These are phyloP conservation scores for Rosa multiflora DNA, from an alignment of 306 rosid species.

Conservation along the genomic window DNA sequence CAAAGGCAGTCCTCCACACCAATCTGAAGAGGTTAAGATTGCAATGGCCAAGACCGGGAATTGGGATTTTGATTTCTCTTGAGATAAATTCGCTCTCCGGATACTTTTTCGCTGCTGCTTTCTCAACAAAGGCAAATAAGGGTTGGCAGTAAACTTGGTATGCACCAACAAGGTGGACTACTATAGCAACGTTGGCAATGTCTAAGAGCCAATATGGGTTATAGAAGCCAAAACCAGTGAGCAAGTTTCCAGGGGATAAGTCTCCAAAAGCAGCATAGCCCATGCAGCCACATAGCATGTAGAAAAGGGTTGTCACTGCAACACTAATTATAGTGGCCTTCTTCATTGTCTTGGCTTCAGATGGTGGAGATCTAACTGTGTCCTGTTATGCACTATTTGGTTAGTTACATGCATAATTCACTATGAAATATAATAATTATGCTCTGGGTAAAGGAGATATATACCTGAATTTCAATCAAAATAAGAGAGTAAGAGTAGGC, in stretches of 20 bases:
- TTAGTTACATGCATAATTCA: constrained; percentile 19
- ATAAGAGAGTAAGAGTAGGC: constrained; percentile 66
- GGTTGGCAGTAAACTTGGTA: constrained; percentile 81
- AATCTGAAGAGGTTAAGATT: constrained; percentile 59
- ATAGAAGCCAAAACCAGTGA: constrained; percentile 71
- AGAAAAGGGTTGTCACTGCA: constrained; percentile 58
- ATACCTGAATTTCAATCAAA: constrained; percentile 74
- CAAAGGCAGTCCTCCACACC: constrained; percentile 68
- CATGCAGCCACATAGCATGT: constrained; percentile 81
- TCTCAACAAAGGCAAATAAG: constrained; percentile 67
- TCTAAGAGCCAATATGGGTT: constrained; percentile 79
- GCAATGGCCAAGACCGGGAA: constrained; percentile 31
- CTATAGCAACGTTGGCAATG: constrained; percentile 80
- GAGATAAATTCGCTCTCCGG: constrained; percentile 50
- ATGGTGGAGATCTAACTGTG: constrained; percentile 66
- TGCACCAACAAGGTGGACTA: constrained; percentile 80
- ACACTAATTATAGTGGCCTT: constrained; percentile 56
- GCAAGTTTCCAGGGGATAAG: constrained; percentile 67
- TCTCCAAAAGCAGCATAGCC: constrained; percentile 83
- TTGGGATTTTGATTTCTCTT: constrained; percentile 33
- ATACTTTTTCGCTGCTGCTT: constrained; percentile 26
- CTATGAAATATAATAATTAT: not conserved
- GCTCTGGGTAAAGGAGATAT: not conserved
- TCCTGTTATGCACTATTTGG: constrained; percentile 40
- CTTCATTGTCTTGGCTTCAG: constrained; percentile 75